Percentiles rank a stretch among this genome's conserved stretches.
phyloP scores from a whole-genome alignment of 1,284 basidiomycete genomes.

The Afroboletus lepidellus region DNA sequence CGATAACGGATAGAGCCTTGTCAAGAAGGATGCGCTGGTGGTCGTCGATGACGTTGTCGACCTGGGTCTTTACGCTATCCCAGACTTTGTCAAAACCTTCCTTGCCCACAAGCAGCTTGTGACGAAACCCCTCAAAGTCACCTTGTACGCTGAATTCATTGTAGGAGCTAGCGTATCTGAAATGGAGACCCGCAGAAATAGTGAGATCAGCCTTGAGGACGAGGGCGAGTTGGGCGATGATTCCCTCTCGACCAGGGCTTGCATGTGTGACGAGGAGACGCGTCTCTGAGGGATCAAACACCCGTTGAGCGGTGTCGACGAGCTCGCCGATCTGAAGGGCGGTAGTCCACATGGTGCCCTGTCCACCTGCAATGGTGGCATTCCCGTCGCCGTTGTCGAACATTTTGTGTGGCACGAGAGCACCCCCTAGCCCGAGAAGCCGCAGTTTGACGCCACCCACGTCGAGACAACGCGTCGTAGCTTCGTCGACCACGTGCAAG shows the following conservation, averaged over 20 bases:
- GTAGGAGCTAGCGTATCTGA: slow-evolving; percentile 94
- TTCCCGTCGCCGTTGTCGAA: slow-evolving; percentile 95
- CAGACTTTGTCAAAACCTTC: slow-evolving; percentile 88
- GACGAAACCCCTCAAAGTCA: slow-evolving; percentile 87
- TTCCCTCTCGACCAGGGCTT: slow-evolving; percentile 89
- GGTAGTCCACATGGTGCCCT: slow-evolving; percentile 99
- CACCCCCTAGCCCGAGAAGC: slow-evolving; percentile 92
- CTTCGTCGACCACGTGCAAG: slow-evolving; percentile 91
- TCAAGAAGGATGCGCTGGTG: slow-evolving; percentile 86
- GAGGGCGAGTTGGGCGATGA: slow-evolving; percentile 88
- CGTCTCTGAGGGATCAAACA: slow-evolving; percentile 91
- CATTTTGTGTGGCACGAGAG: slow-evolving; percentile 94
- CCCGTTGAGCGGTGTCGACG: slow-evolving; percentile 94
- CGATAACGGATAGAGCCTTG: slow-evolving; percentile 86
- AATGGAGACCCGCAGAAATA: slow-evolving; percentile 93
- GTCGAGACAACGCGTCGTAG: slow-evolving; percentile 86
- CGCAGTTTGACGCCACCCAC: slow-evolving; percentile 92
- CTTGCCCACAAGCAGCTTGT: slow-evolving; percentile 79
- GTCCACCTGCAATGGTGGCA: slow-evolving; percentile 95
- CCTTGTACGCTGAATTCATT: slow-evolving; percentile 95
- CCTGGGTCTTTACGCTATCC: slow-evolving; percentile 90
- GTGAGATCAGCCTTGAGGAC: slow-evolving; percentile 94
- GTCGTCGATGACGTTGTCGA: slow-evolving; percentile 90
- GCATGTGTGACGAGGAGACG: slow-evolving; percentile 92
- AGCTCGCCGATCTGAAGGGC: slow-evolving; percentile 97